A percentile compares a stretch with the other conserved stretches of the same genome.
Conservation (phyloP, 2,329 filamentous ascomycete species). For the Exophiala calicioides region DNA sequence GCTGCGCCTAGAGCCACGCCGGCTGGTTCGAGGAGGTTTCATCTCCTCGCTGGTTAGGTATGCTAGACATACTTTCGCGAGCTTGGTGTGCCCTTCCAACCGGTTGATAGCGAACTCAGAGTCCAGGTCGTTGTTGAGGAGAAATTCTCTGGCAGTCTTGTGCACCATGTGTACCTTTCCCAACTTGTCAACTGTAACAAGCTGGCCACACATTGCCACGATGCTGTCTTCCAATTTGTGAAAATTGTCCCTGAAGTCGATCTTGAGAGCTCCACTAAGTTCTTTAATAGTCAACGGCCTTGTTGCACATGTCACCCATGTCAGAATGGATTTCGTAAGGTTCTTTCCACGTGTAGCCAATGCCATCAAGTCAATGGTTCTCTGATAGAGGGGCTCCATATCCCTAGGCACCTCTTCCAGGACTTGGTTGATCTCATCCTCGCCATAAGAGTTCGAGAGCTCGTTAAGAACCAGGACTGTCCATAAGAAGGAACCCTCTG, state of each 20-base stretch:
- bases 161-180: constrained; percentile 31
- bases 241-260: constrained; percentile 22
- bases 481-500: constrained; percentile 26
- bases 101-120: constrained; percentile 4
- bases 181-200: constrained; percentile 32
- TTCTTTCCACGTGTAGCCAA: constrained; percentile 29
- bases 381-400: too few species aligned
- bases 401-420: constrained; percentile 32
- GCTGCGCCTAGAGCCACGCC: constrained; percentile 15
- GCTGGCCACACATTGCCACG: constrained; percentile 32
- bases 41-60: constrained; percentile 40
- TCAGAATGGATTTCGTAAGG: constrained; percentile 30
- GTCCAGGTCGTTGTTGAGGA: constrained; percentile 10
- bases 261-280: constrained; percentile 31
- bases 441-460: constrained; percentile 17
- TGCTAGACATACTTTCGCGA: constrained; percentile 39
- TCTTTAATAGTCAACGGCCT: constrained; percentile 30
- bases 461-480: constrained; percentile 22
- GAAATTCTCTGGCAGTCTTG: constrained; percentile 33
- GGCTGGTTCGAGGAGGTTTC: constrained; percentile 34
- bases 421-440: constrained; percentile 21
- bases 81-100: constrained; percentile 34
- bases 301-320: constrained; percentile 31
- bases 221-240: constrained; percentile 27
- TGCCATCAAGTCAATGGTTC: too few species aligned